phyloP scores from a whole-genome alignment of 2,329 filamentous ascomycete species.

The Epichloe uncinata region DNA sequence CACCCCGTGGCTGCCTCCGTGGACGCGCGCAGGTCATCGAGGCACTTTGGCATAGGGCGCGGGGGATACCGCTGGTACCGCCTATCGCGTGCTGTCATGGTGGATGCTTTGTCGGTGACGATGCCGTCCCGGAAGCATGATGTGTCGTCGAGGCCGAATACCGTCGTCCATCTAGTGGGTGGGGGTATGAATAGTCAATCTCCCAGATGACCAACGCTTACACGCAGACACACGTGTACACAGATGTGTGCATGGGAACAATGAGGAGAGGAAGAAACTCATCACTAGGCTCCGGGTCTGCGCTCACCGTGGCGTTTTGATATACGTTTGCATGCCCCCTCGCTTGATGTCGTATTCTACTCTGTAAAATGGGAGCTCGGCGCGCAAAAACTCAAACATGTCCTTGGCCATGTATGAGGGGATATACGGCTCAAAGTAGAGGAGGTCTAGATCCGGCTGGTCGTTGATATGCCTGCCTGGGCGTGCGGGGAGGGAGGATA shows the following conservation, averaged over 20 bases:
- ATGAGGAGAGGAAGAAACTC: too few species aligned
- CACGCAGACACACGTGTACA: not conserved
- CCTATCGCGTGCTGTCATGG: slow-evolving; percentile 33
- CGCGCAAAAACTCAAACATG: slow-evolving; percentile 57
- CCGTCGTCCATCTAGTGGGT: slow-evolving; percentile 32
- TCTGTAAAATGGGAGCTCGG: slow-evolving; percentile 62
- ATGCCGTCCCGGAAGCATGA: slow-evolving; percentile 38
- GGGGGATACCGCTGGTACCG: slow-evolving; percentile 43
- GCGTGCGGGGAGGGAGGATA: slow-evolving; percentile 34
- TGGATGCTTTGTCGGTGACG: slow-evolving; percentile 31
- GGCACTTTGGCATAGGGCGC: slow-evolving; percentile 56
- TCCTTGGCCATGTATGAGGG: slow-evolving; percentile 39
- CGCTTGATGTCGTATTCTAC: slow-evolving; percentile 62
- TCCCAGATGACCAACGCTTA: not conserved
- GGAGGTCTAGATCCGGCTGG: slow-evolving; percentile 55
- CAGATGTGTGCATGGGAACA: not conserved
- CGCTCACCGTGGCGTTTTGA: slow-evolving; percentile 37
- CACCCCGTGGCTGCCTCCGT: slow-evolving; percentile 55
- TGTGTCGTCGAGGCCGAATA: slow-evolving; percentile 48
- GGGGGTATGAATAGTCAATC: not conserved
- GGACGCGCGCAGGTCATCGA: slow-evolving; percentile 47
- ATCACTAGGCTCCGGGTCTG: not conserved
- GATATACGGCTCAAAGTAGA: slow-evolving; percentile 66
- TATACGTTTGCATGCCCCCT: slow-evolving; percentile 47
- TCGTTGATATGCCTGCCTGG: slow-evolving; percentile 46